Conservation (phyloP, 1,139 yeast species). For the Petasospora fabianii region DNA sequence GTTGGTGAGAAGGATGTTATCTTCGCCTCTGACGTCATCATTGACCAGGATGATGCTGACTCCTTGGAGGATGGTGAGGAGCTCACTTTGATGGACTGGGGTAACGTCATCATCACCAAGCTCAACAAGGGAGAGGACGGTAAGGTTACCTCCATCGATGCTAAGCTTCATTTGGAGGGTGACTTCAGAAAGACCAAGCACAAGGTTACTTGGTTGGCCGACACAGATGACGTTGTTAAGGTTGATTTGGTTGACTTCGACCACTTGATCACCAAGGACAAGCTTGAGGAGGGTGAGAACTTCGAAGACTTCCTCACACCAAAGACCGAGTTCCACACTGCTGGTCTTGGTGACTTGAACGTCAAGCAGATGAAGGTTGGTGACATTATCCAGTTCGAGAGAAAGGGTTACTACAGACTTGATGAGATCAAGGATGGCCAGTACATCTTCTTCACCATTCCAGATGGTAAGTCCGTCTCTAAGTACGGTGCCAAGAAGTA, state of each 20-base stretch:
- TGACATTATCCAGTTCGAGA: slow-evolving; percentile 89
- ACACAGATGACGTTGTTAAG: slow-evolving; percentile 62
- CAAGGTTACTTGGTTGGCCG: slow-evolving; percentile 94
- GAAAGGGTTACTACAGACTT: slow-evolving; percentile 93
- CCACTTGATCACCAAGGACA: slow-evolving; percentile 93
- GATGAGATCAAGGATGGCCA: slow-evolving; percentile 61
- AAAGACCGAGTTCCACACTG: slow-evolving; percentile 77
- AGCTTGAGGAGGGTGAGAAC: slow-evolving; percentile 91
- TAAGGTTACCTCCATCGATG: slow-evolving; percentile 61
- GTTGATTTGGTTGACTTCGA: slow-evolving; percentile 90
- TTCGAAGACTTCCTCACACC: slow-evolving; percentile 92
- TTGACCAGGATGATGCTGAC: slow-evolving; percentile 90
- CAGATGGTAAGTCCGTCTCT: slow-evolving; percentile 91
- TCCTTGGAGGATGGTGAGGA: slow-evolving; percentile 74
- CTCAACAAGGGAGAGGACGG: slow-evolving; percentile 61
- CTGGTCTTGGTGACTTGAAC: slow-evolving; percentile 80
- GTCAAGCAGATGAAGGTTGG: slow-evolving; percentile 74
- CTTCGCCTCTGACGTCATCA: slow-evolving; percentile 57
- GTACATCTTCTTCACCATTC: slow-evolving; percentile 85
- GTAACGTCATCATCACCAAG: slow-evolving; percentile 81
- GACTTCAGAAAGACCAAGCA: slow-evolving; percentile 96
- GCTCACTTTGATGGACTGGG: slow-evolving; percentile 98
- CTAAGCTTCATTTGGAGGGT: slow-evolving; percentile 87
- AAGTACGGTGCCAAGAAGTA: slow-evolving; percentile 66
- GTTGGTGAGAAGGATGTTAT: slow-evolving; percentile 83